A percentile compares a stretch with the other conserved stretches of the same genome.
These are phyloP conservation scores for Periconia digitata DNA, from an alignment of 2,329 filamentous ascomycete genomes.

Conservation along the genomic window DNA sequence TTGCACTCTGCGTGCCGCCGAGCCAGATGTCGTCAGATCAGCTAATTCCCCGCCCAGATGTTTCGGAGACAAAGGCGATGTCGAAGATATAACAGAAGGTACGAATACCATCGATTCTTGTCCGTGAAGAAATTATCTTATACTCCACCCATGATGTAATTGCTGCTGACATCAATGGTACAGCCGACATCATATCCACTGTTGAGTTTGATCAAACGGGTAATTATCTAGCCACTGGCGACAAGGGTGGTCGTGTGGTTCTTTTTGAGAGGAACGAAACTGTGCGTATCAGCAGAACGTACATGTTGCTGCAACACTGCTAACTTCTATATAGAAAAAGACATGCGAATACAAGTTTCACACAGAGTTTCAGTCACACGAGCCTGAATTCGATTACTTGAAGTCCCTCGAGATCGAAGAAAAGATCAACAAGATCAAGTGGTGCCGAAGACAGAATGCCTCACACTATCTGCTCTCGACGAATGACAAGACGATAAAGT, in stretches of 20 bases:
- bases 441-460: constrained; percentile 96
- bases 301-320: neutral
- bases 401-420: constrained; percentile 99
- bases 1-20: neutral
- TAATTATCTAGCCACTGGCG: constrained; percentile 86
- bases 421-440: constrained; percentile 99
- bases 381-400: constrained; percentile 98
- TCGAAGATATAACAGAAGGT: constrained; percentile 98
- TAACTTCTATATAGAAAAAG: constrained; percentile 74
- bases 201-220: constrained; percentile 90
- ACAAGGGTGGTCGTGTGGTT: constrained; percentile 84
- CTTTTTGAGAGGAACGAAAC: constrained; percentile 94
- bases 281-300: constrained; percentile 55
- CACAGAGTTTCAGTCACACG: constrained; percentile 99
- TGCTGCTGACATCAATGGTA: constrained; percentile 13
- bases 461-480: constrained; percentile 98
- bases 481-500: constrained; percentile 99
- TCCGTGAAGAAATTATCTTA: neutral
- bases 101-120: constrained; percentile 24
- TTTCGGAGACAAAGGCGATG: constrained; percentile 99
- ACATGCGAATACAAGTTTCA: constrained; percentile 99
- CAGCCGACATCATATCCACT: constrained; percentile 88
- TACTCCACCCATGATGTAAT: constrained; percentile 1
- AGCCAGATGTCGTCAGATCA: neutral
- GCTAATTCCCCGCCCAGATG: constrained; percentile 64